Percentiles rank a stretch among this genome's conserved stretches.
Evolutionary conservation across 768 basidiomycete genomes (phyloP).

Genomic region (Tulasnella sp.): DNA sequence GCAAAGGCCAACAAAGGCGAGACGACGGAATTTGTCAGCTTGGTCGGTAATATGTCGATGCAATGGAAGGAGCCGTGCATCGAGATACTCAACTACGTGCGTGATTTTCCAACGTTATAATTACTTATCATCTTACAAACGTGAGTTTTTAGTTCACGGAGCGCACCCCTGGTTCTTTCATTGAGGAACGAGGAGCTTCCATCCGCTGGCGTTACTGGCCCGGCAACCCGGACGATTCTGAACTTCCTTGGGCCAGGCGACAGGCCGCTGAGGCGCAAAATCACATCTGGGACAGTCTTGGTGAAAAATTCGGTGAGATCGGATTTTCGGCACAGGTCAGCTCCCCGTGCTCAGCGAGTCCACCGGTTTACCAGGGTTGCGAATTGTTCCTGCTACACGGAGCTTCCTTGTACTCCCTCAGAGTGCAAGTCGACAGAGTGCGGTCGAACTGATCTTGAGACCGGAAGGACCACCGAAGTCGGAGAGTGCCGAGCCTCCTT

Average conservation of each 20-base stretch:
- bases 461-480: conserved; percentile 39
- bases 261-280: conserved; percentile 91
- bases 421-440: conserved; percentile 76
- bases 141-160: conserved; percentile 64
- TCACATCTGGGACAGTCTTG: conserved; percentile 76
- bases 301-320: conserved; percentile 13
- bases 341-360: neutral
- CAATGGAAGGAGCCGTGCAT: conserved; percentile 77
- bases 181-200: conserved; percentile 78
- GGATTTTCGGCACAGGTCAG: neutral
- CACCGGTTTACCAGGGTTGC: conserved; percentile 44
- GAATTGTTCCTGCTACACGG: conserved; percentile 76
- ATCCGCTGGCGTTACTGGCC: conserved; percentile 86
- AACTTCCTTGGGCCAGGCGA: conserved; percentile 75
- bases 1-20: conserved; percentile 39
- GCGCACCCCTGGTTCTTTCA: conserved; percentile 81
- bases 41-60: conserved; percentile 73
- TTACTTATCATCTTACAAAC: neutral
- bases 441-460: conserved; percentile 65
- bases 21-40: conserved; percentile 63
- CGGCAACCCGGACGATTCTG: conserved; percentile 43
- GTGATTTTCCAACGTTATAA: conserved; percentile 37
- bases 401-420: conserved; percentile 79
- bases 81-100: conserved; percentile 79
- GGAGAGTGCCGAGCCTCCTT: conserved; percentile 40